Percentiles rank a stretch among this genome's conserved stretches.
These are phyloP conservation scores for Cordyceps cicadae DNA, from an alignment of 2,329 filamentous ascomycete genomes.

Conservation along the genomic window DNA sequence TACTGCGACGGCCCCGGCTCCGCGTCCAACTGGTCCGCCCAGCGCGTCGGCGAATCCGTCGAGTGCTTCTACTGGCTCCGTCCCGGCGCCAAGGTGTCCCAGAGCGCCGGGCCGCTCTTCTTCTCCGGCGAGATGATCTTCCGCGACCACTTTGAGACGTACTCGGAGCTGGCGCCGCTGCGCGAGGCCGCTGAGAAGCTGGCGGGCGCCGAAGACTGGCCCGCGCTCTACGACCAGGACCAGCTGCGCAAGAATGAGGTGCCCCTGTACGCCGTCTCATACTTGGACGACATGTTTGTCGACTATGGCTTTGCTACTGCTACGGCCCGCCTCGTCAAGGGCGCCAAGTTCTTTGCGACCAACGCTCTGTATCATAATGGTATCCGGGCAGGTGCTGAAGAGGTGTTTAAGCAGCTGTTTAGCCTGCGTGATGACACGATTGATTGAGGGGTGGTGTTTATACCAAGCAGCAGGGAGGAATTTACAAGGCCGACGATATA, in stretches of 20 bases:
- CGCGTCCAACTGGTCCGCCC: constrained; percentile 67
- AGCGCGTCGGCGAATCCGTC: constrained; percentile 48
- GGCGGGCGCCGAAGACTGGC: constrained; percentile 63
- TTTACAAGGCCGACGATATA: too few relatives aligned
- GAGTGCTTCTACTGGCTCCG: constrained; percentile 44
- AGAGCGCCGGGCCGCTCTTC: constrained; percentile 46
- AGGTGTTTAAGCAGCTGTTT: constrained; percentile 71
- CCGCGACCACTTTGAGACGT: constrained; percentile 75
- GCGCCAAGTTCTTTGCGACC: constrained; percentile 73
- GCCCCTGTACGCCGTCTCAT: constrained; percentile 78
- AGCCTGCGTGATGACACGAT: constrained; percentile 62
- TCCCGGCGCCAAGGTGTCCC: constrained; percentile 19
- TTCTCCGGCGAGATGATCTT: constrained; percentile 94
- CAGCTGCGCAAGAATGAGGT: constrained; percentile 70
- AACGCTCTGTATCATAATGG: constrained; percentile 86
- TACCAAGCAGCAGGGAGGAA: neutral
- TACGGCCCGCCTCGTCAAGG: constrained; percentile 66
- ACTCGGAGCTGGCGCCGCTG: constrained; percentile 64
- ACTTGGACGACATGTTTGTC: constrained; percentile 87
- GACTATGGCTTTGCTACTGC: constrained; percentile 65
- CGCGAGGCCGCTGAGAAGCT: constrained; percentile 61
- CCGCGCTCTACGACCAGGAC: constrained; percentile 63
- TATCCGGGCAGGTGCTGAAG: constrained; percentile 61
- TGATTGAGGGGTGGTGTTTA: constrained; percentile 31
- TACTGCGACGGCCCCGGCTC: constrained; percentile 64